These are phyloP conservation scores for Brassica balearica DNA, from an alignment of 441 rosid genomes.

Conservation along the genomic window DNA sequence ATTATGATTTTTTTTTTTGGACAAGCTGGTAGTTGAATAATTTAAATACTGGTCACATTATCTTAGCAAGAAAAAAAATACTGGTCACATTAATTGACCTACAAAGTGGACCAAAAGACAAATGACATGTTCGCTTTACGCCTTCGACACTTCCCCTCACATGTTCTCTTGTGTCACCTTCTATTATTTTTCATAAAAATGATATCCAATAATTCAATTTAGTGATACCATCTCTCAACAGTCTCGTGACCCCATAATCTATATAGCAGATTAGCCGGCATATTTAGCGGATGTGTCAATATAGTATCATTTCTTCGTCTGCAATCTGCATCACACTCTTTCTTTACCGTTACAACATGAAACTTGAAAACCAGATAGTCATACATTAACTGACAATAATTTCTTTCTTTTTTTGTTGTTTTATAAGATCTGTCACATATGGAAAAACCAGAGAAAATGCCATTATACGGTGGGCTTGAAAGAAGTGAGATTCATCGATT, in stretches of 20 bases:
- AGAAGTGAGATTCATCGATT: conserved; percentile 54
- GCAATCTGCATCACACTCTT: not conserved
- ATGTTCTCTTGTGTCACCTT: conserved; percentile 12
- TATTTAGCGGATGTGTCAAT: conserved; percentile 9
- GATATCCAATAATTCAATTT: not conserved
- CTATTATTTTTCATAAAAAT: not conserved
- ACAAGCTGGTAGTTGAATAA: not conserved
- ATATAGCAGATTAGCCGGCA: conserved; percentile 21
- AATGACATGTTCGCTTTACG: conserved; percentile 39
- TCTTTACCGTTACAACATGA: not conserved
- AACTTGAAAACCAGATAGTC: not conserved
- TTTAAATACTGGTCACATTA: not conserved
- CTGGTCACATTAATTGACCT: not conserved
- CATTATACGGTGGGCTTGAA: conserved; percentile 42
- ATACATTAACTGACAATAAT: not conserved
- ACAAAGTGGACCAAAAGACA: conserved; percentile 17
- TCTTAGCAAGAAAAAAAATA: not conserved
- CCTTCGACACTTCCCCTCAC: conserved; percentile 28
- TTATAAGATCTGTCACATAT: not conserved
- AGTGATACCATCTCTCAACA: not conserved
- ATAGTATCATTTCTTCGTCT: not conserved
- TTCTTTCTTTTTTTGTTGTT: not conserved
- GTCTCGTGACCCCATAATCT: conserved; percentile 32
- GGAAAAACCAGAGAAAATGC: not conserved
- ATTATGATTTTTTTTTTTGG: not conserved